Evolutionary conservation across 371 early-diverging fungal species (phyloP).

Genomic region (Mucor mucedo): DNA sequence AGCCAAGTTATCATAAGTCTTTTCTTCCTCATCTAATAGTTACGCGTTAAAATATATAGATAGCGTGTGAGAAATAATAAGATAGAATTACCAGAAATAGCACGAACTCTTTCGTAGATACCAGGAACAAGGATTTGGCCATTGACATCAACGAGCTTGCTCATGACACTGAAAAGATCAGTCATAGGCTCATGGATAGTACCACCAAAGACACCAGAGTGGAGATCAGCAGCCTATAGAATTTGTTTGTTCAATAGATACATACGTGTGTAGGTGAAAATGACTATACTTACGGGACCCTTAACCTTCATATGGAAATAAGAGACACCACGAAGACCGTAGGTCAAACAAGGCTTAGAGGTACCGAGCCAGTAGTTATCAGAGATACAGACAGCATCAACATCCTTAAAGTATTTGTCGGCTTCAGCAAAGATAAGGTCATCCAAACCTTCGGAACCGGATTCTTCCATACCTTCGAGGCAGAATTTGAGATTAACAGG

Average conservation of each 20-base stretch:
- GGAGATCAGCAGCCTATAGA: slow-evolving; percentile 71
- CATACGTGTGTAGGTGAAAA: too few relatives aligned
- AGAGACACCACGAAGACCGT: slow-evolving; percentile 95
- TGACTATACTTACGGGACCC: slow-evolving; percentile 69
- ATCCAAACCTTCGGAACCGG: slow-evolving; percentile 93
- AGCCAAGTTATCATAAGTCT: slow-evolving; percentile 82
- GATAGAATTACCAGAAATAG: slow-evolving; percentile 64
- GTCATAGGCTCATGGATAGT: slow-evolving; percentile 98
- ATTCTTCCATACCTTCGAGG: slow-evolving; percentile 95
- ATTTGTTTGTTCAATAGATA: background rate
- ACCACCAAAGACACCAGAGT: slow-evolving; percentile 97
- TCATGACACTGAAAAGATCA: slow-evolving; percentile 84
- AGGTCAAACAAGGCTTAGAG: slow-evolving; percentile 95
- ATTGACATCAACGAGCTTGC: slow-evolving; percentile 81
- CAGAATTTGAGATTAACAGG: slow-evolving; percentile 95
- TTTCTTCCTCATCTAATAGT: slow-evolving; percentile 67
- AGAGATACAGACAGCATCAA: slow-evolving; percentile 93
- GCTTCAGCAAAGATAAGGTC: slow-evolving; percentile 86
- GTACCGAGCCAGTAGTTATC: slow-evolving; percentile 98
- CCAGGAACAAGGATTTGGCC: slow-evolving; percentile 94
- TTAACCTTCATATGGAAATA: slow-evolving; percentile 82
- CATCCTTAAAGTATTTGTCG: slow-evolving; percentile 82
- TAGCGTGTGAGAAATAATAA: background rate
- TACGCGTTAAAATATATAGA: background rate
- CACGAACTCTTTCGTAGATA: slow-evolving; percentile 90